These are phyloP conservation scores for Naganishia onofrii DNA, from an alignment of 768 basidiomycete species.

Conservation along the genomic window DNA sequence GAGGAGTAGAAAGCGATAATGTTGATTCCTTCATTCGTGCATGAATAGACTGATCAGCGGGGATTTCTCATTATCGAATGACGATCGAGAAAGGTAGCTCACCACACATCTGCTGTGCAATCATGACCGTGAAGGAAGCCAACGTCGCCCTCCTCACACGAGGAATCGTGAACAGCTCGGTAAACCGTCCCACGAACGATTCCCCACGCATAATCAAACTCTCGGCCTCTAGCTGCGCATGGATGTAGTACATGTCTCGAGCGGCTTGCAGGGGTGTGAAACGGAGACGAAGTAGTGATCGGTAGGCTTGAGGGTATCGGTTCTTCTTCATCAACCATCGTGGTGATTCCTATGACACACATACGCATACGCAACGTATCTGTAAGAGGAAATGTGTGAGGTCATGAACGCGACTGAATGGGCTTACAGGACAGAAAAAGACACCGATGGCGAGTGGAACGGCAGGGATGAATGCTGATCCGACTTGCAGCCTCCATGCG, in stretches of 20 bases:
- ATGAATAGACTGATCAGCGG: no score
- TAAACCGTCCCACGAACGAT: conserved; percentile 49
- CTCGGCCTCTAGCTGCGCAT: conserved; percentile 52
- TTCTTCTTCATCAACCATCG: conserved; percentile 55
- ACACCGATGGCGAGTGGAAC: conserved; percentile 36
- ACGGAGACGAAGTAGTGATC: conserved; percentile 51
- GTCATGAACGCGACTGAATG: no score
- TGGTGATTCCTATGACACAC: conserved; percentile 45
- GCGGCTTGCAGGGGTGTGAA: conserved; percentile 53
- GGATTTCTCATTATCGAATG: no score
- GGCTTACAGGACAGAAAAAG: conserved; percentile 28
- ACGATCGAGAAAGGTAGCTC: no score
- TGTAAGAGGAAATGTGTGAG: no score
- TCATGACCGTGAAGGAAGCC: conserved; percentile 52
- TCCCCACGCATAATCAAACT: conserved; percentile 39
- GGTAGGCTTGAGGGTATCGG: conserved; percentile 51
- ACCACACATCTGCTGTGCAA: conserved; percentile 34
- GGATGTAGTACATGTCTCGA: conserved; percentile 54
- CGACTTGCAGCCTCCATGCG: conserved; percentile 54
- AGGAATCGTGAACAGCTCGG: conserved; percentile 53
- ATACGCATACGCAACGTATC: no score
- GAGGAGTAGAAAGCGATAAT: conserved; percentile 56
- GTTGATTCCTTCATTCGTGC: conserved; percentile 40
- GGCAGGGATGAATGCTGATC: conserved; percentile 50
- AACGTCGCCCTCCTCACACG: conserved; percentile 53